These are phyloP conservation scores for Paracorniculantispora psalliotae DNA, from an alignment of 2,329 filamentous ascomycete genomes.

Conservation along the genomic window DNA sequence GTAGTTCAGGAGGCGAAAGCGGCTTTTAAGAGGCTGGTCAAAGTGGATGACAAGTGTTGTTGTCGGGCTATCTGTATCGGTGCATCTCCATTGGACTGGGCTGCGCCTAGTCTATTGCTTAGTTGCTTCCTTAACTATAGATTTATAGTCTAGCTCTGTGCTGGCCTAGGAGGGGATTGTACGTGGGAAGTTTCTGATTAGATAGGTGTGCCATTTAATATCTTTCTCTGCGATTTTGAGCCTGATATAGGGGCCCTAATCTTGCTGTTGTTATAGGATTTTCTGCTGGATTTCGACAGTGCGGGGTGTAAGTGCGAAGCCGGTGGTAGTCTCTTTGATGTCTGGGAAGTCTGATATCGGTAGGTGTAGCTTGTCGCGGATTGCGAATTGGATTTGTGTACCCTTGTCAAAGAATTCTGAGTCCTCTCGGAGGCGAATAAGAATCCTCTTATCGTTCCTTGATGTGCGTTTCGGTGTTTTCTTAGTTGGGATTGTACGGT, in stretches of 20 bases:
- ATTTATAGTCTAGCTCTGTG: background rate
- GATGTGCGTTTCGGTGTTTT: background rate
- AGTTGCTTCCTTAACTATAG: background rate
- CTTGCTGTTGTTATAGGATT: background rate
- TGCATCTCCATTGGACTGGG: background rate
- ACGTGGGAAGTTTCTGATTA: constrained; percentile 1
- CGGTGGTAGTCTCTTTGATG: background rate
- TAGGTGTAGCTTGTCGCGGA: background rate
- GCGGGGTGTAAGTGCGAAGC: background rate
- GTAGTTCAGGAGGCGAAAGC: background rate
- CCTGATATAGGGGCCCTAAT: background rate
- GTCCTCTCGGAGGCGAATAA: background rate
- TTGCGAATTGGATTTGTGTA: background rate
- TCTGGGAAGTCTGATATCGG: background rate
- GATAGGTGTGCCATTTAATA: constrained; percentile 4
- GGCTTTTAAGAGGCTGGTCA: background rate
- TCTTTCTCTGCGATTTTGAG: background rate
- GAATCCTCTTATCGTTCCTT: background rate
- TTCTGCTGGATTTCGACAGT: background rate
- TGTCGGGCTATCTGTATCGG: background rate
- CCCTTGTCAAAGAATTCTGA: background rate
- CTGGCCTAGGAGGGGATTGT: background rate
- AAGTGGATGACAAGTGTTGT: constrained; percentile 1
- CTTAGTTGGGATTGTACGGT: background rate
- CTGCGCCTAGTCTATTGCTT: background rate